Evolutionary conservation across 768 basidiomycete genomes (phyloP), one percentile per base, ranked within the genome.

Genomic region (Dioszegia hungarica): DNA sequence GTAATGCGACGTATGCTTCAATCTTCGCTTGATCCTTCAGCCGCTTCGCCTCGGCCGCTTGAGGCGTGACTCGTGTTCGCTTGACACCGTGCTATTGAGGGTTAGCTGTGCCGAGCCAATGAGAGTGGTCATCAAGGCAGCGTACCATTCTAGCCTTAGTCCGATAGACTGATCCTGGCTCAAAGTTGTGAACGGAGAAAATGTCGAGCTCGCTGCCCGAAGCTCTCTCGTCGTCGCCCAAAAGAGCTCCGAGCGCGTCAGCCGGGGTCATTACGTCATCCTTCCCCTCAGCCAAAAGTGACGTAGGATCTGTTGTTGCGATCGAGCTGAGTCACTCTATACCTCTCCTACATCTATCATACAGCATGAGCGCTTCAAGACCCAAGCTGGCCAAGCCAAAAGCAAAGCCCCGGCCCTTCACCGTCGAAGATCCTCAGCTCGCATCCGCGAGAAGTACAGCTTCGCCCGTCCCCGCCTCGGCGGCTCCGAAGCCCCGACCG

Each of bases 11-110:
- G 76, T 90, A 94, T 50, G 88, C 84, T 34, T 82, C 79, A 66
- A 98, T 84, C 78, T 87, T 88, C 19, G 84, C 79, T 60, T 79
- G 81, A 65, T 95, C 91, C 62, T 83, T 84, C 57, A 82, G 80
- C 66, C 81, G 83, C 75, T 80, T 84, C 1, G 85, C 86, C 48
- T 83, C 85, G n/a, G 82, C 75, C 31, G 66, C 74, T 43, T 68
- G 66, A 14, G 73, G 60, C 11, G 67, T 66, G 22, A 74, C 43
- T 2, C 73, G 56, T 9, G 70, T 60, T 14, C 78, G 67, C 57
- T 77, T 77, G 57, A 79, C 67, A 27, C 77, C 76, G 67, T 79
- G 77, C 78, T 79, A 36, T 2, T 10, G n/a, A 24, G 19, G 24
- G 17, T 51, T 3, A 39, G 22, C 24, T 51, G 9, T 27, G 14